Conservation (phyloP, 2,329 filamentous ascomycete species). For the Dothidotthia symphoricarpi region DNA sequence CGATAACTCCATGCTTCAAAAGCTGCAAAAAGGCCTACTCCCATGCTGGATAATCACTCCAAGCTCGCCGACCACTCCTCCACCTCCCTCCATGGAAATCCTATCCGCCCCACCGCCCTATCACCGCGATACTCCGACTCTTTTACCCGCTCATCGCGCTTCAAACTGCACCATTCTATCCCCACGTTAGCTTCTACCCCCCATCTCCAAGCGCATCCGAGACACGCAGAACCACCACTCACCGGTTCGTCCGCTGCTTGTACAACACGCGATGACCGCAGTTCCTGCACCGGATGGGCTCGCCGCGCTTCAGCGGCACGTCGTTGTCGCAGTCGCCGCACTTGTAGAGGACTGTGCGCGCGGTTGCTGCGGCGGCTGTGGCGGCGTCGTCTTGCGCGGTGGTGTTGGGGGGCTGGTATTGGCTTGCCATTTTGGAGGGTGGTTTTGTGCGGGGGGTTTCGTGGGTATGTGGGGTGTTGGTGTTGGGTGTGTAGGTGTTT, state of each 20-base stretch:
- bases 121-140: too few species aligned
- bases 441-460: too few species aligned
- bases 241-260: constrained; percentile 98
- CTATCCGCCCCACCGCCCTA: too few species aligned
- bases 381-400: too few species aligned
- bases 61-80: too few species aligned
- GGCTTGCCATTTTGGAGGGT: too few species aligned
- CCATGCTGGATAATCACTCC: background rate
- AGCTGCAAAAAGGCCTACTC: background rate
- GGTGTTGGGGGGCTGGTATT: too few species aligned
- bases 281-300: constrained; percentile 83
- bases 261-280: constrained; percentile 95
- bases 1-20: constrained; percentile 8
- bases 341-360: constrained; percentile 50
- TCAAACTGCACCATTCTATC: constrained; percentile 94
- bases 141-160: constrained; percentile 61
- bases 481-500: too few species aligned
- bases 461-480: too few species aligned
- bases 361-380: constrained; percentile 1
- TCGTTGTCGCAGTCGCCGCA: constrained; percentile 84
- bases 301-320: constrained; percentile 71
- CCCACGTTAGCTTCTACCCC: constrained; percentile 14
- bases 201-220: too few species aligned
- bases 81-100: too few species aligned
- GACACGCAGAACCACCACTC: too few species aligned